These are phyloP conservation scores for Prunus kanzakura DNA, from an alignment of 306 rosid species.

Conservation along the genomic window DNA sequence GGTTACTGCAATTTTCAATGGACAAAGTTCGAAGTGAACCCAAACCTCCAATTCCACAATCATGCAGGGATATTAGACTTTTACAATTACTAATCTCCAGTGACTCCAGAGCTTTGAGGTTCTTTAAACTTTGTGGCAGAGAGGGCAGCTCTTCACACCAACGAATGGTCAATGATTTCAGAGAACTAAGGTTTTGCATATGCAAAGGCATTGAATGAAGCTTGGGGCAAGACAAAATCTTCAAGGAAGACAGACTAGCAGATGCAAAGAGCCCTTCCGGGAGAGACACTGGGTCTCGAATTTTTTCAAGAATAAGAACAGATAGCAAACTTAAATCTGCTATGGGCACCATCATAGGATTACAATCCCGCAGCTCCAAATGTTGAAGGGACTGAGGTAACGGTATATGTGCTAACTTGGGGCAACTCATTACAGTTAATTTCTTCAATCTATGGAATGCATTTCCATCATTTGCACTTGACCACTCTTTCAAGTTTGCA, in stretches of 20 bases:
- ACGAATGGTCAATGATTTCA: constrained; percentile 12
- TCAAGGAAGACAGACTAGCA: background rate
- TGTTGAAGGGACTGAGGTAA: too few relatives aligned
- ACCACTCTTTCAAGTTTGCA: too few relatives aligned
- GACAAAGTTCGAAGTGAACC: constrained; percentile 11
- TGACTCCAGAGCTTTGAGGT: background rate
- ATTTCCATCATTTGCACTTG: too few relatives aligned
- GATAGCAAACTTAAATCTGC: background rate
- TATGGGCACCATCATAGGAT: background rate
- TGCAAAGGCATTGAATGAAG: background rate
- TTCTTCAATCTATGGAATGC: too few relatives aligned
- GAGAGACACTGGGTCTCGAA: background rate
- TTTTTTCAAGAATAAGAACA: background rate
- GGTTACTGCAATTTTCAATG: constrained; percentile 8
- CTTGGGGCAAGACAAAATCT: constrained; percentile 12
- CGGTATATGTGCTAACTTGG: too few relatives aligned
- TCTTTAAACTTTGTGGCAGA: background rate
- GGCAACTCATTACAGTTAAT: too few relatives aligned
- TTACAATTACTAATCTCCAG: background rate
- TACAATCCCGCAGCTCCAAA: too few relatives aligned
- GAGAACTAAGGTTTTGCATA: background rate
- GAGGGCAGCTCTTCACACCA: background rate
- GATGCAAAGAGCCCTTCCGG: background rate
- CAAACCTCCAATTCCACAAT: background rate
- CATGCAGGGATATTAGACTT: background rate